phyloP scores from a whole-genome alignment of 2,329 filamentous ascomycete species.

The Fusarium sp. region DNA sequence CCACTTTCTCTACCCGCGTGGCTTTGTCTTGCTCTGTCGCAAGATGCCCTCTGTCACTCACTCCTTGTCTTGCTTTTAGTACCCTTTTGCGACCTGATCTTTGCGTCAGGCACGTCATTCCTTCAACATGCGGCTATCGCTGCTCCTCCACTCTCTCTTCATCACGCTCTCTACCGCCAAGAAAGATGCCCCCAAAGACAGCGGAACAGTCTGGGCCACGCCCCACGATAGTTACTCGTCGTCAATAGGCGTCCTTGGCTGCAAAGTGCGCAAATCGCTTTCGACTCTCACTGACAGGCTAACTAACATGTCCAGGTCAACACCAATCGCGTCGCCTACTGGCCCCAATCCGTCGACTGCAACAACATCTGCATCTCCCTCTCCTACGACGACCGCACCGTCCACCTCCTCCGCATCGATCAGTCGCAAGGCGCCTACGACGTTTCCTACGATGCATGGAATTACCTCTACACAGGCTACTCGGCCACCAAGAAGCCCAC shows the following conservation, averaged over 20 bases:
- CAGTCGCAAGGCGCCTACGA: slow-evolving; percentile 69
- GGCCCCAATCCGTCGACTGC: slow-evolving; percentile 68
- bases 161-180: slow-evolving; percentile 2
- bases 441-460: slow-evolving; percentile 73
- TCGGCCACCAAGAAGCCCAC: slow-evolving; percentile 61
- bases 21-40: slow-evolving; percentile 17
- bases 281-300: too few relatives aligned
- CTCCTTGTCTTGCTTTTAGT: slow-evolving; percentile 28
- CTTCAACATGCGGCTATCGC: slow-evolving; percentile 26
- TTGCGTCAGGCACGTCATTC: slow-evolving; percentile 20
- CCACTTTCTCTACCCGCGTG: slow-evolving; percentile 18
- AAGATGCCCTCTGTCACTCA: slow-evolving; percentile 41
- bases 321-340: slow-evolving; percentile 72
- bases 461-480: slow-evolving; percentile 66
- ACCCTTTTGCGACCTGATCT: neutral
- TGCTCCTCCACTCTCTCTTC: slow-evolving; percentile 30
- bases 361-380: slow-evolving; percentile 68
- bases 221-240: slow-evolving; percentile 71
- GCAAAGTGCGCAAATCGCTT: slow-evolving; percentile 56
- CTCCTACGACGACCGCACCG: slow-evolving; percentile 61
- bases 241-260: slow-evolving; percentile 71
- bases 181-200: slow-evolving; percentile 14
- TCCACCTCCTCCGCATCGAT: slow-evolving; percentile 72
- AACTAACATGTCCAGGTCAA: slow-evolving; percentile 55
- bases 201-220: slow-evolving; percentile 56